Evolutionary conservation across 192 early-diverging fungal species (phyloP).

Genomic region (Rhizoclosmatium sp.): DNA sequence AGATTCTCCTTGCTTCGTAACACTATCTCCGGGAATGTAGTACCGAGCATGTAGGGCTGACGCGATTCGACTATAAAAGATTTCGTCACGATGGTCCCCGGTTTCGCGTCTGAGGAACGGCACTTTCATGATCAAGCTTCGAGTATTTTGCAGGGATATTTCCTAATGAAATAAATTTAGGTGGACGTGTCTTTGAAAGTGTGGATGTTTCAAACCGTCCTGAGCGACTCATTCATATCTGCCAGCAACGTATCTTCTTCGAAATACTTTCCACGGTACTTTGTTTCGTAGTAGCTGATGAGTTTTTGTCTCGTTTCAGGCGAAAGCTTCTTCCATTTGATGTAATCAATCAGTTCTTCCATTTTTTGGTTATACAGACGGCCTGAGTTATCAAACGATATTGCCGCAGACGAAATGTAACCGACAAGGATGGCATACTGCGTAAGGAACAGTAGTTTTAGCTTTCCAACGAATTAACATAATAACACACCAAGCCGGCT

Average conservation of each 20-base stretch:
- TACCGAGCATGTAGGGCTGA: constrained; percentile 15
- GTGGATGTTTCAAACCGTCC: constrained; percentile 14
- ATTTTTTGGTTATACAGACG: constrained; percentile 3
- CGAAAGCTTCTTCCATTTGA: constrained; percentile 37
- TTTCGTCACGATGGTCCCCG: constrained; percentile 43
- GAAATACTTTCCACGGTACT: too few species aligned
- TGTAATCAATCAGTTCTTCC: constrained; percentile 31
- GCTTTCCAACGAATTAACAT: background rate
- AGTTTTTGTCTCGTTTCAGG: constrained; percentile 16
- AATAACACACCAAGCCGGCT: background rate
- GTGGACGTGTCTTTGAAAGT: too few species aligned
- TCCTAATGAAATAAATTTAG: constrained; percentile 20
- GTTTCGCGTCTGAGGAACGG: constrained; percentile 36
- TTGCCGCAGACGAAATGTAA: constrained; percentile 4
- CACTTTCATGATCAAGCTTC: constrained; percentile 37
- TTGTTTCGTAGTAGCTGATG: too few species aligned
- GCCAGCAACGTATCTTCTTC: too few species aligned
- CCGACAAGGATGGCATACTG: background rate
- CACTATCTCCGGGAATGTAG: constrained; percentile 32
- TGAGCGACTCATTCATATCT: background rate
- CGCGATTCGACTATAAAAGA: constrained; percentile 36
- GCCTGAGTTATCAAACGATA: constrained; percentile 23
- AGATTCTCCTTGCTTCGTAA: constrained; percentile 40
- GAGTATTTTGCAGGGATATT: constrained; percentile 40
- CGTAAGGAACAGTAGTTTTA: background rate